These are phyloP conservation scores for Sugiyamaella qingdaonensis DNA, from an alignment of 805 yeast species.

Conservation along the genomic window DNA sequence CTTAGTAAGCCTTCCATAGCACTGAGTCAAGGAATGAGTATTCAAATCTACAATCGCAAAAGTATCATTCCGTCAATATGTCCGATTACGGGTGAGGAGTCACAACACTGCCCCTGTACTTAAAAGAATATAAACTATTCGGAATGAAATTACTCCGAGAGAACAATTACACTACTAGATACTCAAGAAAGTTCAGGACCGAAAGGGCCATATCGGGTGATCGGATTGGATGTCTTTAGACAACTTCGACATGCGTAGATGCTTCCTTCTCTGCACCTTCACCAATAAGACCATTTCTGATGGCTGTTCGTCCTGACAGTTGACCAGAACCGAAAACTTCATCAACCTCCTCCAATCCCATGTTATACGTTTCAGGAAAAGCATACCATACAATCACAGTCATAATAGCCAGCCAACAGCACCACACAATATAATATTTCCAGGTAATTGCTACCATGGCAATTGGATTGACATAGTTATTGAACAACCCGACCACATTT, in stretches of 20 bases:
- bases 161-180: no score
- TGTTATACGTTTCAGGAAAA: slow-evolving; percentile 41
- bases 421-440: slow-evolving; percentile 42
- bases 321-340: background rate
- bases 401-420: slow-evolving; percentile 27
- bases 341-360: slow-evolving; percentile 38
- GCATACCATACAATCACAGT: slow-evolving; percentile 31
- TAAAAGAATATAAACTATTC: no score
- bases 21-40: no score
- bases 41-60: no score
- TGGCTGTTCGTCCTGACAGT: background rate
- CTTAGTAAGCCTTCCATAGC: no score
- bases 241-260: background rate
- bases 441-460: slow-evolving; percentile 41
- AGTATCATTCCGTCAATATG: no score
- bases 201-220: background rate
- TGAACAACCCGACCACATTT: slow-evolving; percentile 25
- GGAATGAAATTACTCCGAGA: no score
- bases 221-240: background rate
- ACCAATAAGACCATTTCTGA: background rate
- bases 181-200: background rate
- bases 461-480: slow-evolving; percentile 36
- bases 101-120: no score
- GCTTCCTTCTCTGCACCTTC: background rate
- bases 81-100: no score